Evolutionary conservation across 176 grass and related monocot genomes (phyloP).

Genomic region (Calamus simplicifolius): DNA sequence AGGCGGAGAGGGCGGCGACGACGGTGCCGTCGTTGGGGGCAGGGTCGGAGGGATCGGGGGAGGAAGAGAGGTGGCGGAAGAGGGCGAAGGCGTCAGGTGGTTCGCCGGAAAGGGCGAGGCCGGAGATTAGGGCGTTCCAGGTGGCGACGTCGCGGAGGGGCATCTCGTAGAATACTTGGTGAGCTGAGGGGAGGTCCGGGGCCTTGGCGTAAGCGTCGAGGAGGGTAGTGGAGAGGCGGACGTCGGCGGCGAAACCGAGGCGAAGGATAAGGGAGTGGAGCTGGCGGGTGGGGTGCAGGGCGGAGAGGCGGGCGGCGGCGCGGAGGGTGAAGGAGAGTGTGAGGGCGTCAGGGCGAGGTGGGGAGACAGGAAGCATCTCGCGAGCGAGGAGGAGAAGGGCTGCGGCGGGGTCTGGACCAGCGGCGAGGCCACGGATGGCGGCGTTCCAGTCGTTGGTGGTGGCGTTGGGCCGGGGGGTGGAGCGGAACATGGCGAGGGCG

Average conservation of each 20-base stretch:
- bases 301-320: slow-evolving; percentile 44
- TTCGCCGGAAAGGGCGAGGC: slow-evolving; percentile 44
- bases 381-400: slow-evolving; percentile 47
- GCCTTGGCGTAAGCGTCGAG: slow-evolving; percentile 67
- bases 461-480: slow-evolving; percentile 34
- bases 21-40: slow-evolving; percentile 51
- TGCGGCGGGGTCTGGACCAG: slow-evolving; percentile 34
- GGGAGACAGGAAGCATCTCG: slow-evolving; percentile 19
- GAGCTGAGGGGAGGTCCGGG: slow-evolving; percentile 23
- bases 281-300: slow-evolving; percentile 32
- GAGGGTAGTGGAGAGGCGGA: slow-evolving; percentile 54
- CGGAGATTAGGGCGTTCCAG: slow-evolving; percentile 70
- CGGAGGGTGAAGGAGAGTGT: slow-evolving; percentile 68
- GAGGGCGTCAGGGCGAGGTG: slow-evolving; percentile 57
- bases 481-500: slow-evolving; percentile 40
- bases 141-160: slow-evolving; percentile 46
- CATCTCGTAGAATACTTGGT: slow-evolving; percentile 75
- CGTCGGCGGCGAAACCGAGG: slow-evolving; percentile 33
- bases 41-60: slow-evolving; percentile 18
- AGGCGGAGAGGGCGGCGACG: slow-evolving; percentile 52
- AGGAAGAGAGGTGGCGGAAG: slow-evolving; percentile 42
- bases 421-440: slow-evolving; percentile 46
- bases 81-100: slow-evolving; percentile 42
- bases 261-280: slow-evolving; percentile 51
- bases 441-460: slow-evolving; percentile 72